Evolutionary conservation across 78 protist species (phyloP).

Genomic region (Diacronema lutheri): DNA sequence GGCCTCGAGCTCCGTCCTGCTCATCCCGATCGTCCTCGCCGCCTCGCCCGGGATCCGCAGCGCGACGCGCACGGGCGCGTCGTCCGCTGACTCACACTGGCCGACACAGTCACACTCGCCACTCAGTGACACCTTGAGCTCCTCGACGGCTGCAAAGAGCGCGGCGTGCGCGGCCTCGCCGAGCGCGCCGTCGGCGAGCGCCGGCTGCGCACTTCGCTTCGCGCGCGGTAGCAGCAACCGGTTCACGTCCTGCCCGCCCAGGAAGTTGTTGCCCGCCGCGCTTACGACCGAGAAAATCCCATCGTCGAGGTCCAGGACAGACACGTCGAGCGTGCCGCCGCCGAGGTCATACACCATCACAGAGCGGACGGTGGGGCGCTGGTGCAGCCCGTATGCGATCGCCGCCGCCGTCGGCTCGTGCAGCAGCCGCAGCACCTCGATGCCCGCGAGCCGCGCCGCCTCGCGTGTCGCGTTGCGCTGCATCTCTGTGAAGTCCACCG

Average conservation of each 20-base stretch:
- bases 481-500: background rate
- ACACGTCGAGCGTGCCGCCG: slow-evolving; percentile 58
- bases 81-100: background rate
- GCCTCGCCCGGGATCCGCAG: background rate
- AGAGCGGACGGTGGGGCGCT: background rate
- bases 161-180: slow-evolving; percentile 69
- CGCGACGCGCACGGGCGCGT: background rate
- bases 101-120: background rate
- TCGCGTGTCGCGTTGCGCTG: slow-evolving; percentile 9
- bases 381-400: slow-evolving; percentile 34
- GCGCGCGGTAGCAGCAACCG: background rate
- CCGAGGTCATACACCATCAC: slow-evolving; percentile 53
- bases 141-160: slow-evolving; percentile 86
- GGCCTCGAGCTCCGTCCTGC: slow-evolving; percentile 83
- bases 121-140: slow-evolving; percentile 82
- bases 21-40: background rate
- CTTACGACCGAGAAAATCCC: background rate
- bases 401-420: slow-evolving; percentile 40
- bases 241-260: slow-evolving; percentile 55
- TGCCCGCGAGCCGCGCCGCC: slow-evolving; percentile 1
- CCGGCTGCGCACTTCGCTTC: background rate
- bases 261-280: slow-evolving; percentile 43
- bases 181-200: slow-evolving; percentile 15
- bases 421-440: slow-evolving; percentile 3
- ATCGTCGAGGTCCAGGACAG: slow-evolving; percentile 21